Evolutionary conservation across 768 basidiomycete genomes (phyloP).

Genomic region (Psilocybe azurescens): DNA sequence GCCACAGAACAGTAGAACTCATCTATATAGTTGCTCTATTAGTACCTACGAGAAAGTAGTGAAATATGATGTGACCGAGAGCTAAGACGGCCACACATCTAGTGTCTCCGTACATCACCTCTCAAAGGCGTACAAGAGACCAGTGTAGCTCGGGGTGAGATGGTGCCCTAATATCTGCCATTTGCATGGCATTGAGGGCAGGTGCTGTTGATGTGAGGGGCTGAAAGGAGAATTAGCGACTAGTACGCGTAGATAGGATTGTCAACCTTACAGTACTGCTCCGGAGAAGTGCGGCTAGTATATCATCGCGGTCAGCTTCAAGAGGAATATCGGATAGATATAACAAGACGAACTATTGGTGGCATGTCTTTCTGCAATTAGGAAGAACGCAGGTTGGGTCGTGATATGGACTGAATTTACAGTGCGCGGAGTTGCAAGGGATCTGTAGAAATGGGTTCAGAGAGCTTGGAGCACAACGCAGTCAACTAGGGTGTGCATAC

Average conservation of each 20-base stretch:
- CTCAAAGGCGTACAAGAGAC: too few relatives aligned
- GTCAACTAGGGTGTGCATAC: constrained; percentile 24
- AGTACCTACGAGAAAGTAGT: too few relatives aligned
- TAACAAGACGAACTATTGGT: constrained; percentile 24
- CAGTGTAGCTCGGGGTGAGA: too few relatives aligned
- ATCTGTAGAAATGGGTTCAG: constrained; percentile 39
- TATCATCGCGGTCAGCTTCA: background rate
- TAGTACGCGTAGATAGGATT: too few relatives aligned
- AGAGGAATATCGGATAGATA: background rate
- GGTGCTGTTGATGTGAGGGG: background rate
- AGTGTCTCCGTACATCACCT: too few relatives aligned
- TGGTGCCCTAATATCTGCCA: too few relatives aligned
- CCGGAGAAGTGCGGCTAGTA: constrained; percentile 28
- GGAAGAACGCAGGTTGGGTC: constrained; percentile 46
- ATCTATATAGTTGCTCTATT: too few relatives aligned
- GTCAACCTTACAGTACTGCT: constrained; percentile 28
- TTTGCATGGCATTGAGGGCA: too few relatives aligned
- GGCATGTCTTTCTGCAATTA: constrained; percentile 41
- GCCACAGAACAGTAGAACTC: too few relatives aligned
- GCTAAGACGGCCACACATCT: too few relatives aligned
- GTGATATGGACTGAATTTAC: constrained; percentile 62
- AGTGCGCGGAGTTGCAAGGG: constrained; percentile 46
- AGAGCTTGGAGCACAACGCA: background rate
- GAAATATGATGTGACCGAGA: too few relatives aligned
- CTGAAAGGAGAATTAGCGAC: constrained; percentile 1